phyloP scores from a whole-genome alignment of 2,329 filamentous ascomycete genomes.

The Plectosphaerella plurivora region DNA sequence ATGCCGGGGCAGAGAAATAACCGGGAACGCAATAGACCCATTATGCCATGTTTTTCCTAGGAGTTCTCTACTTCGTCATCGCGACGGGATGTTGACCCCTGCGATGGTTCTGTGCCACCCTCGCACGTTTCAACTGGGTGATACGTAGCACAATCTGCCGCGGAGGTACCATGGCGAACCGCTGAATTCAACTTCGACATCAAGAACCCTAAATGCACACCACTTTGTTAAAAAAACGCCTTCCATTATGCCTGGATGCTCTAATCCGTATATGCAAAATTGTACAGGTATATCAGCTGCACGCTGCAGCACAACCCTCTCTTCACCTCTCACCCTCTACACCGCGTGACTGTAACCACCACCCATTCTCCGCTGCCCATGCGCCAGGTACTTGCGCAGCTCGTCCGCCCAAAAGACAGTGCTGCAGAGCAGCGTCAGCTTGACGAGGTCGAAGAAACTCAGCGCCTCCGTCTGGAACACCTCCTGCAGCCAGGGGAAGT shows the following conservation, averaged over 20 bases:
- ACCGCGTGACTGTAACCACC: conserved; percentile 63
- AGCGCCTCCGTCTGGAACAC: conserved; percentile 95
- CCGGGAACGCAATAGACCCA: too few relatives aligned
- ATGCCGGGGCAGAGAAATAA: too few relatives aligned
- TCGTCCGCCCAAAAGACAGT: conserved; percentile 96
- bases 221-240: too few relatives aligned
- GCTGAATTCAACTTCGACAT: too few relatives aligned
- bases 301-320: not conserved
- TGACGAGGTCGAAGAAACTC: conserved; percentile 66
- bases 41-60: too few relatives aligned
- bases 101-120: too few relatives aligned
- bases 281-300: conserved; percentile 1
- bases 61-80: too few relatives aligned
- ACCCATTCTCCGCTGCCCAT: conserved; percentile 52
- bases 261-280: not conserved
- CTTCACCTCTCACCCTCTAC: conserved; percentile 25
- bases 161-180: too few relatives aligned
- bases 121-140: too few relatives aligned
- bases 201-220: too few relatives aligned
- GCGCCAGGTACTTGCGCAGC: conserved; percentile 72
- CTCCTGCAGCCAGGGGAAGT: conserved; percentile 87
- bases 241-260: not conserved
- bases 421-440: conserved; percentile 73
- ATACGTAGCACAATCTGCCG: too few relatives aligned
- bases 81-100: too few relatives aligned